A percentile compares a stretch with the other conserved stretches of the same genome.
Evolutionary conservation across 2,329 filamentous ascomycete genomes (phyloP).

Genomic region (Scedosporium minutisporum): DNA sequence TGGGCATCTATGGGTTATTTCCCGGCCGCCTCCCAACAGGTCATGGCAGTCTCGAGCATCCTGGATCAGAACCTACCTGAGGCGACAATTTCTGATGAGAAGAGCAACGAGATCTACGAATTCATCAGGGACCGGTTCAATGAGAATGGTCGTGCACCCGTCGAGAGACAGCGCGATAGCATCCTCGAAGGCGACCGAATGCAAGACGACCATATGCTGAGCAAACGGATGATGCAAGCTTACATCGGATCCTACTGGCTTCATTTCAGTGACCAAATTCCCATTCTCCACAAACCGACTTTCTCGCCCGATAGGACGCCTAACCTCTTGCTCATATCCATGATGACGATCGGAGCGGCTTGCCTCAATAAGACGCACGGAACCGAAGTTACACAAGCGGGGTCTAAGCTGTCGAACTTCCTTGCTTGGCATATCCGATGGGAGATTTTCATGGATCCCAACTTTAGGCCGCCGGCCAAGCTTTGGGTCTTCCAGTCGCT

Average conservation of each 20-base stretch:
- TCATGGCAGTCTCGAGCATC: slow-evolving; percentile 83
- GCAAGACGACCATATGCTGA: slow-evolving; percentile 57
- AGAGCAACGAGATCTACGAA: slow-evolving; percentile 73
- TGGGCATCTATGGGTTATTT: slow-evolving; percentile 43
- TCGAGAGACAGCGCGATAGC: slow-evolving; percentile 64
- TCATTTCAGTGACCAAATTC: slow-evolving; percentile 87
- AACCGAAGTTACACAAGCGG: slow-evolving; percentile 60
- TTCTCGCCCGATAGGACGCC: slow-evolving; percentile 83
- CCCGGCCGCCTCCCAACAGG: slow-evolving; percentile 57
- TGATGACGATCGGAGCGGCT: slow-evolving; percentile 87
- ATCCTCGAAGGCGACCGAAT: slow-evolving; percentile 72
- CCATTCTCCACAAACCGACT: slow-evolving; percentile 88
- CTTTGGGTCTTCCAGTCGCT: slow-evolving; percentile 93
- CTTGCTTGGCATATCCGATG: slow-evolving; percentile 88
- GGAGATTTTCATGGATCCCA: slow-evolving; percentile 87
- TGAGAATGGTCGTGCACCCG: slow-evolving; percentile 64
- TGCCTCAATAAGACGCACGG: slow-evolving; percentile 78
- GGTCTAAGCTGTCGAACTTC: slow-evolving; percentile 80
- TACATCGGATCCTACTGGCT: slow-evolving; percentile 93
- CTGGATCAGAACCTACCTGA: slow-evolving; percentile 73
- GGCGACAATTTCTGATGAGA: slow-evolving; percentile 74
- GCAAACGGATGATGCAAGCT: slow-evolving; percentile 88
- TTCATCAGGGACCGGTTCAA: slow-evolving; percentile 75
- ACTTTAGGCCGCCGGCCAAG: slow-evolving; percentile 86
- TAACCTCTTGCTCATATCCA: slow-evolving; percentile 72